Conservation (phyloP, 305 asterid species). For the Fraxinus paxiana region DNA sequence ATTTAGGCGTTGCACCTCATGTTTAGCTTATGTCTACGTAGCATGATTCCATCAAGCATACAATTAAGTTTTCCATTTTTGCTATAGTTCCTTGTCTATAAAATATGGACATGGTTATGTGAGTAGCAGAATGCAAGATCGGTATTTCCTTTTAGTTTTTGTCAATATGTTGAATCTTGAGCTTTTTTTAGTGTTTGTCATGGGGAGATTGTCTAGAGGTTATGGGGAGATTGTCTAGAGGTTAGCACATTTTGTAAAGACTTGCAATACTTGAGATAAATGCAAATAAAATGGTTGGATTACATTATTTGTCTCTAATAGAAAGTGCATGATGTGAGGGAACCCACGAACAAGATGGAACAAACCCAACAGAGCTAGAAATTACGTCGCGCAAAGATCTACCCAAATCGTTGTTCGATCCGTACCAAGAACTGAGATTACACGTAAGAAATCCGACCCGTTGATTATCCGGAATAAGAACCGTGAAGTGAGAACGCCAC, state of each 20-base stretch:
- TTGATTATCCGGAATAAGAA: too few species aligned
- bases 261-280: neutral
- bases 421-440: too few species aligned
- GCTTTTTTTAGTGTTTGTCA: neutral
- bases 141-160: neutral
- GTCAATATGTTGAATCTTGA: neutral
- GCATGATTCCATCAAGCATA: neutral
- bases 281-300: neutral
- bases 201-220: neutral
- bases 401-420: too few species aligned
- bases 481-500: too few species aligned
- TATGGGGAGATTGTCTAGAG: neutral
- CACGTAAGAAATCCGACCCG: too few species aligned
- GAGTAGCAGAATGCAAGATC: neutral
- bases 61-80: neutral
- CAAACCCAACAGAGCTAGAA: too few species aligned
- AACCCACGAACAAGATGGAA: too few species aligned
- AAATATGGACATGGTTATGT: neutral
- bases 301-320: neutral
- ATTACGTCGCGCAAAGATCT: too few species aligned
- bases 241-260: neutral
- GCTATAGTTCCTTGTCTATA: neutral
- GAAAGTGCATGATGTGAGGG: neutral
- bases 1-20: neutral
- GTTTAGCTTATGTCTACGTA: neutral